A percentile compares a stretch with the other conserved stretches of the same genome.
phyloP scores from a whole-genome alignment of 1,139 yeast genomes.

The Saccharomycopsis crataegensis region DNA sequence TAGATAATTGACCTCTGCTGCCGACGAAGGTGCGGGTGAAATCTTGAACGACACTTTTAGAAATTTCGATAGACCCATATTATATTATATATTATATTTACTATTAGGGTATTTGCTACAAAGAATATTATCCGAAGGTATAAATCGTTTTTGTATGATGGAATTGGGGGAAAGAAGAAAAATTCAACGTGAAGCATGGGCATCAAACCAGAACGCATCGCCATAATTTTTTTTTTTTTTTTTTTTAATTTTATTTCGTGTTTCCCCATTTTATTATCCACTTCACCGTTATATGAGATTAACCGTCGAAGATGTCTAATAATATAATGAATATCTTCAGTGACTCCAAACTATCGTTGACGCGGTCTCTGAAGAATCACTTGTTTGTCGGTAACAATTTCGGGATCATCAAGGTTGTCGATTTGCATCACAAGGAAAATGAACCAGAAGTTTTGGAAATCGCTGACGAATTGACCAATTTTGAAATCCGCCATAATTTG shows the following conservation, averaged over 20 bases:
- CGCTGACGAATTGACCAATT: slow-evolving; percentile 8
- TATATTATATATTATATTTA: not conserved
- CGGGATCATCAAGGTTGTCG: slow-evolving; percentile 17
- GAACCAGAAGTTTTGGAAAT: slow-evolving; percentile 19
- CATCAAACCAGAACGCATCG: not conserved
- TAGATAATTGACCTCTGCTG: not conserved
- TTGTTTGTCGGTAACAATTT: slow-evolving; percentile 13
- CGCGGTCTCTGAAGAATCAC: not conserved
- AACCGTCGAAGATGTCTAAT: not conserved
- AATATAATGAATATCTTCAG: slow-evolving; percentile 12
- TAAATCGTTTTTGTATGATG: not conserved
- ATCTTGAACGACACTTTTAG: not conserved
- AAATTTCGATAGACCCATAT: not conserved
- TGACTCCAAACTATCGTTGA: slow-evolving; percentile 5
- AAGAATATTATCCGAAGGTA: not conserved
- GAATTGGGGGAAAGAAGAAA: not conserved
- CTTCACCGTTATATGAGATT: not conserved
- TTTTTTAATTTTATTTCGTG: not conserved
- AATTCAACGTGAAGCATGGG: not conserved
- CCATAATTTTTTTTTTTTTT: not conserved
- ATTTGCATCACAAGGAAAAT: slow-evolving; percentile 4
- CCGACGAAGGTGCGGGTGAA: slow-evolving; percentile 2
- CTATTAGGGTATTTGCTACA: not conserved
- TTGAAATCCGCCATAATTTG: slow-evolving; percentile 12
- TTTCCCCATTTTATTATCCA: not conserved